Conservation (phyloP, 352 stramenopile genomes). For the Thalassiosira sp. region DNA sequence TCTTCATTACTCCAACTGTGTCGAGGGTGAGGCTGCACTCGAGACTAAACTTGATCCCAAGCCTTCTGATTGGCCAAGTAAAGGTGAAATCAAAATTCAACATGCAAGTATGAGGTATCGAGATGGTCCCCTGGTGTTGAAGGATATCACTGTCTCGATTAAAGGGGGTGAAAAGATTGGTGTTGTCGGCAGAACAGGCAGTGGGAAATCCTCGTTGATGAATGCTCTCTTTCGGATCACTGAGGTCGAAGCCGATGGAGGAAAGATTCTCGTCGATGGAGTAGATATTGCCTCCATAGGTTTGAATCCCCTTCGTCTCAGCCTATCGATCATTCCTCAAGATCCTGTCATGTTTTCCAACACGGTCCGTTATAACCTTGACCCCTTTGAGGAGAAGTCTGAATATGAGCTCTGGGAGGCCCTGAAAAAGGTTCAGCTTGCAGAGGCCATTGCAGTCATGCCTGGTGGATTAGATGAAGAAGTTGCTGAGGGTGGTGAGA, state of each 20-base stretch:
- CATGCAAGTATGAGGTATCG: slow-evolving; percentile 86
- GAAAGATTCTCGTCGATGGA: slow-evolving; percentile 90
- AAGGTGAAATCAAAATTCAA: slow-evolving; percentile 79
- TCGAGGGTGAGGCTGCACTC: slow-evolving; percentile 73
- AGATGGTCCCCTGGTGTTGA: slow-evolving; percentile 82
- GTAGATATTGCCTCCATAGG: slow-evolving; percentile 85
- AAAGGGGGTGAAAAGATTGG: slow-evolving; percentile 81
- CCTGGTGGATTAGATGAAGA: slow-evolving; percentile 85
- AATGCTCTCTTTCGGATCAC: slow-evolving; percentile 84
- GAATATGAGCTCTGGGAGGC: slow-evolving; percentile 90
- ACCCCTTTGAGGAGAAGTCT: slow-evolving; percentile 83
- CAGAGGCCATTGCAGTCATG: slow-evolving; percentile 70
- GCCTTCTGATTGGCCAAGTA: slow-evolving; percentile 70
- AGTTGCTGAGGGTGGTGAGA: slow-evolving; percentile 90
- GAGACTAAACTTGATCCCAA: slow-evolving; percentile 57
- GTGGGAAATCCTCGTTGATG: slow-evolving; percentile 84
- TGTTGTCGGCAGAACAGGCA: slow-evolving; percentile 79
- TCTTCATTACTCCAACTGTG: slow-evolving; percentile 85
- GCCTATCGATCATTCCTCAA: slow-evolving; percentile 87
- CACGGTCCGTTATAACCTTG: slow-evolving; percentile 87
- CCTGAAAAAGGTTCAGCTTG: slow-evolving; percentile 88
- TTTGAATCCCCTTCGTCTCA: slow-evolving; percentile 63
- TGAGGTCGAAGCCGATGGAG: slow-evolving; percentile 78
- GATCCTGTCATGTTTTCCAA: slow-evolving; percentile 87
- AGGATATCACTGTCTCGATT: slow-evolving; percentile 72